These are phyloP conservation scores for Tetramitus jugosus DNA, from an alignment of 208 protist species.

Conservation along the genomic window DNA sequence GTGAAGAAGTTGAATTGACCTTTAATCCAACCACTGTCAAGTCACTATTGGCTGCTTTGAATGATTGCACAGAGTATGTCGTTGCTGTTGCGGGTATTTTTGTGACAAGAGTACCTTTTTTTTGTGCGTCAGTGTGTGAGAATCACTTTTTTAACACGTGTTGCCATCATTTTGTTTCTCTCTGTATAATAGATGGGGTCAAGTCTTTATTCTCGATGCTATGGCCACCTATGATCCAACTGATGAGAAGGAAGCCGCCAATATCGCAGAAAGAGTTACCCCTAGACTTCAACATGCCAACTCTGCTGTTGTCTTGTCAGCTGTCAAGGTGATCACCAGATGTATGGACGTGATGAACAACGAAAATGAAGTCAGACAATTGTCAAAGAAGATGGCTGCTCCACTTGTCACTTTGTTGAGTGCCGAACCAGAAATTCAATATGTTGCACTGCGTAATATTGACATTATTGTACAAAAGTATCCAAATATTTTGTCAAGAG, in stretches of 20 bases:
- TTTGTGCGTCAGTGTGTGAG: neutral
- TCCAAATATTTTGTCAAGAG: slow-evolving; percentile 60
- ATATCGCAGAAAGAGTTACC: slow-evolving; percentile 82
- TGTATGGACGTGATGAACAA: slow-evolving; percentile 53
- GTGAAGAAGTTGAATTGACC: slow-evolving; percentile 46
- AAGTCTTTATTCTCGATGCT: slow-evolving; percentile 94
- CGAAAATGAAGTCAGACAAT: slow-evolving; percentile 44
- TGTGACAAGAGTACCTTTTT: neutral
- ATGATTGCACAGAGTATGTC: slow-evolving; percentile 84
- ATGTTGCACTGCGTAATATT: slow-evolving; percentile 96
- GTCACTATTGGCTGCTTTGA: slow-evolving; percentile 85
- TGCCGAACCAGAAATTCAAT: slow-evolving; percentile 89
- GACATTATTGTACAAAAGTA: slow-evolving; percentile 93
- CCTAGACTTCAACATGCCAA: slow-evolving; percentile 93
- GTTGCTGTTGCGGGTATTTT: neutral
- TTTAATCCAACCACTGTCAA: slow-evolving; percentile 68
- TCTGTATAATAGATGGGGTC: slow-evolving; percentile 96
- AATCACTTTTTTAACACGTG: too few relatives aligned
- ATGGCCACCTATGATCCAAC: slow-evolving; percentile 63
- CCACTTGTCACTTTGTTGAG: slow-evolving; percentile 76
- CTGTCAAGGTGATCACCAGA: slow-evolving; percentile 83
- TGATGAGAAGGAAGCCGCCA: slow-evolving; percentile 59
- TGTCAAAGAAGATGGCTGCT: slow-evolving; percentile 82
- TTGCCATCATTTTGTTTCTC: too few relatives aligned
- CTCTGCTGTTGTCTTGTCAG: slow-evolving; percentile 91